Evolutionary conservation across 2,329 filamentous ascomycete species (phyloP).

Genomic region (Elsinoe necatrix): DNA sequence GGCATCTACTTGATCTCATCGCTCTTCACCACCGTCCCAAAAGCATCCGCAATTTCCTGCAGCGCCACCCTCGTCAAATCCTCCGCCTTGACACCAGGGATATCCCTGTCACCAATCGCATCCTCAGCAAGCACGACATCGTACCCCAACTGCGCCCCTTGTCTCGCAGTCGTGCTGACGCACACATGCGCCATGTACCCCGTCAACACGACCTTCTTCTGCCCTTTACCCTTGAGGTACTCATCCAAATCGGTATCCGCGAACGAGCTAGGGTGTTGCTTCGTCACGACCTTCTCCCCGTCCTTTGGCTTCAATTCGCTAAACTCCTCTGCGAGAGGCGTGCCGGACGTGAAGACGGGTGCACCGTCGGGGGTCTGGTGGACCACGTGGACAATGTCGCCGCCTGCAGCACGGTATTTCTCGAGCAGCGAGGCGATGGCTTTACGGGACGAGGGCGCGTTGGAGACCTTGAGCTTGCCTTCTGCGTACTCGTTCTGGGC

Average conservation of each 20-base stretch:
- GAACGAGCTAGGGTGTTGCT: slow-evolving; percentile 53
- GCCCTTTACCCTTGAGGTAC: slow-evolving; percentile 42
- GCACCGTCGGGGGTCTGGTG: slow-evolving; percentile 53
- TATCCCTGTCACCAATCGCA: slow-evolving; percentile 57
- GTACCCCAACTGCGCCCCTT: slow-evolving; percentile 53
- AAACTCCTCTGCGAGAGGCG: slow-evolving; percentile 52
- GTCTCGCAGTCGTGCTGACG: slow-evolving; percentile 54
- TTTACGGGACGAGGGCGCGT: slow-evolving; percentile 46
- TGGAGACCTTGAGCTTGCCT: slow-evolving; percentile 49
- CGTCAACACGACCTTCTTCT: slow-evolving; percentile 53
- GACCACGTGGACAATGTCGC: slow-evolving; percentile 53
- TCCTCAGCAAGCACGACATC: slow-evolving; percentile 56
- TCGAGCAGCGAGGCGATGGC: slow-evolving; percentile 50
- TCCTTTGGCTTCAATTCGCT: slow-evolving; percentile 47
- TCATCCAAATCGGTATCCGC: slow-evolving; percentile 52
- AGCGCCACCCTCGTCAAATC: slow-evolving; percentile 48
- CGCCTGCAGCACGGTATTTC: slow-evolving; percentile 49
- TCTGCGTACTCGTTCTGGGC: slow-evolving; percentile 61
- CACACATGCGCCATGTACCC: slow-evolving; percentile 60
- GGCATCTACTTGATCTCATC: slow-evolving; percentile 36
- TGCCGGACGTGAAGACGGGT: slow-evolving; percentile 58
- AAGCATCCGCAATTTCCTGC: slow-evolving; percentile 54
- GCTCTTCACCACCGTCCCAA: slow-evolving; percentile 52
- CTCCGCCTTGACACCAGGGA: slow-evolving; percentile 51
- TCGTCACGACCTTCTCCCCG: slow-evolving; percentile 51